Base-by-base conservation (phyloP, 257 asterid genomes). In the Lycium ferocissimum region DNA sequence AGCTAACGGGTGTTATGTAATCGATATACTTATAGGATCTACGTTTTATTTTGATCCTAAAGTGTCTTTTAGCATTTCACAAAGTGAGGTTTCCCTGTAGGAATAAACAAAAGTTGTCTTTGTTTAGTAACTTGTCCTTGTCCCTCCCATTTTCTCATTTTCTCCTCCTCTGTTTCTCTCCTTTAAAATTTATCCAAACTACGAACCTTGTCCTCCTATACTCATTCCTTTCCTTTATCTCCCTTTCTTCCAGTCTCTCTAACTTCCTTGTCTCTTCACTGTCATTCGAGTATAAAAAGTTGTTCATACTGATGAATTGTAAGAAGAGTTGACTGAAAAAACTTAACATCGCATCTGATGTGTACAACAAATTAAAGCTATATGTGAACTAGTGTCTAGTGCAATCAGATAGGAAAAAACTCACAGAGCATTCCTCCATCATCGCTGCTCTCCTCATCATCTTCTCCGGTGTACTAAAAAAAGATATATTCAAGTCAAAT, bases 351-450 rank as follows among this genome's bases (percentile, higher is more conserved):
- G 82, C 11, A 18, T 26, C 82, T 53, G 47, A 76, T 14, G n/a
- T 14, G 40, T 76, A 76, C 49, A 53, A 26, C 63, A 76, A 51
- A 51, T 76, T 22, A 22, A 26, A 51, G 26, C 6, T 13, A 53
- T 14, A 53, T 26, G 63, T 26, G 53, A 26, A 14, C 12, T 76
- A 7, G 26, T 7, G 9, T 8, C 12, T 76, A 7, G 15, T 7
- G 9, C 14, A 26, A 76, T 76, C 82, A 26, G 65, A 76, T 58
- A 65, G 26, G 81, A 73, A 80, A 79, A 81, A 53, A 95, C 98
- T 93, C 83, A 95, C 98, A 95, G 79, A 95, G 98, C 98, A 95
- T 92, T 85, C 98, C 98, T 84, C 93, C 98, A 18, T 93, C 97
- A 57, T 92, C 97, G 18, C 97, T 94, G 92, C 92, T 92, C 80